Evolutionary conservation across 2,329 filamentous ascomycete species (phyloP), one percentile per base, ranked within the genome.

Genomic region (Daldinia sp.): DNA sequence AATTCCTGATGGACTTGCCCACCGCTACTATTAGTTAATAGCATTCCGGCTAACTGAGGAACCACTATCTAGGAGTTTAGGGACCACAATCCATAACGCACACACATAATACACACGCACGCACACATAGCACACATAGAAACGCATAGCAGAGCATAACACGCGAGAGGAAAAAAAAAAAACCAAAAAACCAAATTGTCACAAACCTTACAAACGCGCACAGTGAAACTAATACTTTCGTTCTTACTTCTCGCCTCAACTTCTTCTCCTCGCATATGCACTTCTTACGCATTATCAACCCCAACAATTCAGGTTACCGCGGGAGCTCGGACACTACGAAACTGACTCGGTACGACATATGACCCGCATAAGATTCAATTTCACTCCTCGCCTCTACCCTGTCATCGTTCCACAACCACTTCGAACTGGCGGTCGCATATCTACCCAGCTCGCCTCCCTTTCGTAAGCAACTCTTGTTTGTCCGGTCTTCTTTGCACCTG

Each of bases 281-380:
- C 37, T 17, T 37, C 32, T 47, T 9, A 23, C 23, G 29, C 29
- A 56, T 25, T 8, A 59, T 43, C 64, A 61, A 59, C 47, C 54
- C 50, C 51, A 58, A 64, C 47, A 27, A 48, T 15, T 48, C 49
- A 58, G 58, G 54, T 61, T 50, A 58, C 51, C 17, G 43, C 55
- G 35, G 35, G 54, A 64, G 64, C 64, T 67, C 61, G 64, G 64
- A 67, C 64, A 27, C 64, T 48, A 64, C 58, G 51, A 64, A 61
- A 59, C 58, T 51, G 34, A 62, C 58, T 62, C 58, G 64, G 61
- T 62, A 67, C 64, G 58, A 64, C 61, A 64, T 55, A 50, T 43
- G 51, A 48, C 29, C 54, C 58, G 61, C 64, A 67, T 67, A 67
- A 67, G 64, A 56, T 58, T 63, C 63, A 67, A 66, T 62, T 62